These are phyloP conservation scores for Haematococcus sp. DNA, from an alignment of 139 green algal genomes.

Conservation along the genomic window DNA sequence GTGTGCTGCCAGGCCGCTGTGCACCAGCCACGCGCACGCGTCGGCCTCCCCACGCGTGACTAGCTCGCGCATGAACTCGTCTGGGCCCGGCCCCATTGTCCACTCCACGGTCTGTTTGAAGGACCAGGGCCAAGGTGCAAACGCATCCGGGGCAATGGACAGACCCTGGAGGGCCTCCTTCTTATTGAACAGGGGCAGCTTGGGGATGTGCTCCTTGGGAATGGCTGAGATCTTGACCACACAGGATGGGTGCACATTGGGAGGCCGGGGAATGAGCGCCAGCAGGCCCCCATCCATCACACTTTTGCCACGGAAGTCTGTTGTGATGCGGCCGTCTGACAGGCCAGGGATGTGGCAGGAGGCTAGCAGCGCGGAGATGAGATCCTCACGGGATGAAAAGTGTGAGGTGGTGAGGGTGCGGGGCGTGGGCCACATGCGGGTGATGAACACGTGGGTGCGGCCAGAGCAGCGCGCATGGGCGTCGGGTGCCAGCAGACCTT, in stretches of 20 bases:
- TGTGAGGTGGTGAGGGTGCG: conserved; percentile 46
- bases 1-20: conserved; percentile 1
- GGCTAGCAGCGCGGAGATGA: conserved; percentile 68
- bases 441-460: conserved; percentile 28
- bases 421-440: conserved; percentile 26
- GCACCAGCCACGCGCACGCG: neutral
- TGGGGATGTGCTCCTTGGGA: no score
- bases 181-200: conserved; percentile 8
- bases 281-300: conserved; percentile 72
- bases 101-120: conserved; percentile 58
- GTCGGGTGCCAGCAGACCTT: conserved; percentile 27
- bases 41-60: neutral
- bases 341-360: conserved; percentile 72
- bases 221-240: neutral
- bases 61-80: conserved; percentile 27
- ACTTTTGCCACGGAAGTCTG: conserved; percentile 52
- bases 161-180: conserved; percentile 14
- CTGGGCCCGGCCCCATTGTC: conserved; percentile 59
- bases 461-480: conserved; percentile 27
- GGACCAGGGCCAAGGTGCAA: conserved; percentile 33
- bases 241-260: neutral
- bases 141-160: conserved; percentile 38
- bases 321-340: conserved; percentile 41
- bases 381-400: conserved; percentile 59
- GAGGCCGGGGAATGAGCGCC: conserved; percentile 66